These are phyloP conservation scores for Colletotrichum kahawae DNA, from an alignment of 2,329 filamentous ascomycete genomes.

Conservation along the genomic window DNA sequence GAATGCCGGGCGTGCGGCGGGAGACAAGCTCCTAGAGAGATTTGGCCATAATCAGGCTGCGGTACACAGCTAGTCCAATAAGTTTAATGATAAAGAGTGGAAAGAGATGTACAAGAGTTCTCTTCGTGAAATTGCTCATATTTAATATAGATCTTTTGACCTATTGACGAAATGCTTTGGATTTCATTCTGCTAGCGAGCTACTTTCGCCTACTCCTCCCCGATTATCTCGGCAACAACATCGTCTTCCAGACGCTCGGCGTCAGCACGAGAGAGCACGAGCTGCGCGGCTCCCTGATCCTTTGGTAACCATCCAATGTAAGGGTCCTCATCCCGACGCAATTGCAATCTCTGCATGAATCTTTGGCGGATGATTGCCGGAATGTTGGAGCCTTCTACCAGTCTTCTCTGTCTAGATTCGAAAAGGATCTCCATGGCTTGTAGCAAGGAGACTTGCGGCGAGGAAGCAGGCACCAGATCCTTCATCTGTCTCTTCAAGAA, in stretches of 20 bases:
- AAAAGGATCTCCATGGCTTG: not conserved
- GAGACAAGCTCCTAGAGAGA: no score
- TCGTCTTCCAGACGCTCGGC: not conserved
- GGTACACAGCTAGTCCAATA: no score
- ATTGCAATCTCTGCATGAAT: not conserved
- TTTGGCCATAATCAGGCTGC: no score
- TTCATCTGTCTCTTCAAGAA: not conserved
- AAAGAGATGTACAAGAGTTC: no score
- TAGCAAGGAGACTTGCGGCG: not conserved
- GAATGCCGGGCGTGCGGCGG: no score
- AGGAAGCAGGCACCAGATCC: not conserved
- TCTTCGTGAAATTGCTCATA: no score
- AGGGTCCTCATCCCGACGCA: not conserved
- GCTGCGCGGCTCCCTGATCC: not conserved
- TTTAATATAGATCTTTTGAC: no score
- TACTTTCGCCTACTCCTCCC: not conserved
- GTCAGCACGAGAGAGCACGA: not conserved
- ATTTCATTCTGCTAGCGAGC: not conserved
- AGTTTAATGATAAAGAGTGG: no score
- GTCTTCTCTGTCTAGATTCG: not conserved
- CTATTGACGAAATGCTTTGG: no score
- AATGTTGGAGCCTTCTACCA: not conserved
- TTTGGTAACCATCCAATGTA: not conserved
- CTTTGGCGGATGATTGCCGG: not conserved
- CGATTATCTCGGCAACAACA: not conserved